Evolutionary conservation across 495 filamentous ascomycete genomes (phyloP).

Genomic region (Pseudotulostoma volvatum): DNA sequence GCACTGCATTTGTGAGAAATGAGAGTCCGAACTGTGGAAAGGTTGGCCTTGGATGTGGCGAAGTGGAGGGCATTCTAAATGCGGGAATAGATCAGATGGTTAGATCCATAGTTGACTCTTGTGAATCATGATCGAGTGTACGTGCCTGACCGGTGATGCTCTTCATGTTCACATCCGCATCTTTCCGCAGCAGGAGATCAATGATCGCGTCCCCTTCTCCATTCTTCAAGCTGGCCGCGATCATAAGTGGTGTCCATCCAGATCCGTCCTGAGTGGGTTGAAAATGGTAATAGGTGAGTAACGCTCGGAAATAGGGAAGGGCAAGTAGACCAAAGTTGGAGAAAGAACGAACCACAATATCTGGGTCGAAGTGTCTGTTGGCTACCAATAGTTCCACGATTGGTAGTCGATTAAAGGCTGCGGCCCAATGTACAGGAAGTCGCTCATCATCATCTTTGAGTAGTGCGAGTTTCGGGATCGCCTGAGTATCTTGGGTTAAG

Average conservation of each 20-base stretch:
- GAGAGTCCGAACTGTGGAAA: slow-evolving; percentile 64
- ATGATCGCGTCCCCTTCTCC: slow-evolving; percentile 38
- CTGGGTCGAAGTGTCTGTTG: slow-evolving; percentile 64
- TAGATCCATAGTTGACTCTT: not conserved
- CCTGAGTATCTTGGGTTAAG: slow-evolving; percentile 23
- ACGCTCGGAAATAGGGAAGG: not conserved
- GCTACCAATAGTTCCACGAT: slow-evolving; percentile 56
- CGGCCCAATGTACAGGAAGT: slow-evolving; percentile 89
- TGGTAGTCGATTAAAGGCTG: slow-evolving; percentile 61
- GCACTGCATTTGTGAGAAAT: slow-evolving; percentile 61
- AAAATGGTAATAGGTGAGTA: not conserved
- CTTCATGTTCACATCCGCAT: slow-evolving; percentile 66
- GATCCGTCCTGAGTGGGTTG: slow-evolving; percentile 51
- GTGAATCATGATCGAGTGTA: not conserved
- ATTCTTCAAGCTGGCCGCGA: slow-evolving; percentile 61
- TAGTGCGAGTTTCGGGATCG: slow-evolving; percentile 61
- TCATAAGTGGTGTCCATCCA: slow-evolving; percentile 94
- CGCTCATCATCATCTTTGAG: slow-evolving; percentile 77
- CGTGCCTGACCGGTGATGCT: slow-evolving; percentile 48
- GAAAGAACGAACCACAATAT: slow-evolving; percentile 48
- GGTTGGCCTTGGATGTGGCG: slow-evolving; percentile 70
- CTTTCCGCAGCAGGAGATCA: slow-evolving; percentile 61
- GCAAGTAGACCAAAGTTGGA: no score
- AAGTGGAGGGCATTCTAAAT: slow-evolving; percentile 74
- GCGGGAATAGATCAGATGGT: slow-evolving; percentile 11